Percentiles rank a stretch among this genome's conserved stretches.
These are phyloP conservation scores for Polygonum aviculare DNA, from an alignment of 148 eudicot genomes.

Conservation along the genomic window DNA sequence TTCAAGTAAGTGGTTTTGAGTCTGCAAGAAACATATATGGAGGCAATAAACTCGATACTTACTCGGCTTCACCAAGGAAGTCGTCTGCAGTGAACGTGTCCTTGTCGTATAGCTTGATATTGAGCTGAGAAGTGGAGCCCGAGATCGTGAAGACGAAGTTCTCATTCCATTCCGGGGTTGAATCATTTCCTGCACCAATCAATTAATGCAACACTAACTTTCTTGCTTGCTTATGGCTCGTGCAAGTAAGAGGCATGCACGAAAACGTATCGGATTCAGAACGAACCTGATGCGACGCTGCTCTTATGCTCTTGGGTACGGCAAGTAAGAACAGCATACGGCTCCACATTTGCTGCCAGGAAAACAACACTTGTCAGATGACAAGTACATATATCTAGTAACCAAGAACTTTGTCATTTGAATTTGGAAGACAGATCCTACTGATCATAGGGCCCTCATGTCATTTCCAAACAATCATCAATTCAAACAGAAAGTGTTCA, in stretches of 20 bases:
- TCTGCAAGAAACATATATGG: too few relatives aligned
- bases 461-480: neutral
- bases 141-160: constrained; percentile 57
- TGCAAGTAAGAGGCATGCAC: neutral
- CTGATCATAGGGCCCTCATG: neutral
- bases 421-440: neutral
- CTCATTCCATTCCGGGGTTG: constrained; percentile 75
- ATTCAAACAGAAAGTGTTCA: neutral
- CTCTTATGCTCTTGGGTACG: constrained; percentile 74
- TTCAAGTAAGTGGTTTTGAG: neutral
- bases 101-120: constrained; percentile 57
- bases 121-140: constrained; percentile 34
- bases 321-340: constrained; percentile 63
- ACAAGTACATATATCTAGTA: neutral
- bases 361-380: neutral
- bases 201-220: neutral
- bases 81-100: constrained; percentile 57
- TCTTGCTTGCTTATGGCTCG: neutral
- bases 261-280: neutral
- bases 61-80: constrained; percentile 39
- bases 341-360: constrained; percentile 59
- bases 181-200: constrained; percentile 44
- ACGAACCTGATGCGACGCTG: constrained; percentile 56
- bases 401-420: neutral
- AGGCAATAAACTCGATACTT: neutral